phyloP scores from a whole-genome alignment of 768 basidiomycete species.

The Podaxis sp. region DNA sequence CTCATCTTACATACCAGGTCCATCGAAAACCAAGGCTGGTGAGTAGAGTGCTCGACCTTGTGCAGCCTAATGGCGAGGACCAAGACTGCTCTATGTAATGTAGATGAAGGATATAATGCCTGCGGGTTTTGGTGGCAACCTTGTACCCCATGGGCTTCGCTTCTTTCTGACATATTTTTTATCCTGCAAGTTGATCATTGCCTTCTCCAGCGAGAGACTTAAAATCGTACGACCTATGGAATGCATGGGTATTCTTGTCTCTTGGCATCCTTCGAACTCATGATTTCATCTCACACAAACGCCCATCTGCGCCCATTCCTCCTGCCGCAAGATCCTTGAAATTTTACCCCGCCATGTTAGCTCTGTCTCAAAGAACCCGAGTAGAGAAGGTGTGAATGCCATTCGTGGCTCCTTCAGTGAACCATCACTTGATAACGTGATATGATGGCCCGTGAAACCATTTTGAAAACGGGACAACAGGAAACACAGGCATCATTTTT shows the following conservation, averaged over 20 bases:
- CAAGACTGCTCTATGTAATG: conserved; percentile 40
- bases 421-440: neutral
- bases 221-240: neutral
- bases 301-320: conserved; percentile 6
- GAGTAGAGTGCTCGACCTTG: conserved; percentile 38
- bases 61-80: conserved; percentile 75
- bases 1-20: conserved; percentile 51
- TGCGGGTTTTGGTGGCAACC: conserved; percentile 18
- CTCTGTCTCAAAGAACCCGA: neutral
- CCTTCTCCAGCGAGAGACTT: neutral
- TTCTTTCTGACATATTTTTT: conserved; percentile 44
- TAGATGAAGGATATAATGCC: conserved; percentile 73
- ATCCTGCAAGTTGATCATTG: neutral
- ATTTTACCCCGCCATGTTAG: neutral
- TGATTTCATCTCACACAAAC: neutral
- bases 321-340: neutral
- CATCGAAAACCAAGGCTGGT: conserved; percentile 66
- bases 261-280: neutral
- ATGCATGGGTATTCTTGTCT: neutral
- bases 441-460: neutral
- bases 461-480: neutral
- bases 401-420: neutral
- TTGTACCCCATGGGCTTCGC: conserved; percentile 43
- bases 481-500: neutral
- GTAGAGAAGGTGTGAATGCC: neutral